Percentiles rank a stretch among this genome's conserved stretches.
These are phyloP conservation scores for Solanum chilense DNA, from an alignment of 257 asterid genomes.

Conservation along the genomic window DNA sequence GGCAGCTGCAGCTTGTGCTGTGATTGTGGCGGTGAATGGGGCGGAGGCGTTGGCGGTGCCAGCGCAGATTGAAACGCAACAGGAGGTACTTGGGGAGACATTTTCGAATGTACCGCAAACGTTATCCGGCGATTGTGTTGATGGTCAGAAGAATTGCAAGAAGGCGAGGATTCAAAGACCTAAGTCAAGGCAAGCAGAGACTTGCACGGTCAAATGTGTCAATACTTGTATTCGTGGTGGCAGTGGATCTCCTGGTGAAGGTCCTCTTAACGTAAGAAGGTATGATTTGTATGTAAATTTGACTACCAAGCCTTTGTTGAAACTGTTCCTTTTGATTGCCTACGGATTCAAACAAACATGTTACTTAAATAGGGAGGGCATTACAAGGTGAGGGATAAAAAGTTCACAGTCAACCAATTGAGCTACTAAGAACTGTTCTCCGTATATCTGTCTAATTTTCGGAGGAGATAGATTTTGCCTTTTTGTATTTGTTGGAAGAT, in stretches of 20 bases:
- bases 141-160: conserved; percentile 42
- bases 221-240: conserved; percentile 83
- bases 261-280: conserved; percentile 78
- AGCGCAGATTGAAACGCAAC: conserved; percentile 14
- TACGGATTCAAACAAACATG: neutral
- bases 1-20: neutral
- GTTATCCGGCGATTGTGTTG: conserved; percentile 46
- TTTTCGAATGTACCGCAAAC: conserved; percentile 70
- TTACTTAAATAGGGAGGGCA: neutral
- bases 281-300: neutral
- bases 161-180: conserved; percentile 70
- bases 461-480: neutral
- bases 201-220: conserved; percentile 62
- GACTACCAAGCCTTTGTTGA: neutral
- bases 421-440: neutral
- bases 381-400: neutral
- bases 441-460: neutral
- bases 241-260: conserved; percentile 86
- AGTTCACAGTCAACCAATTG: neutral
- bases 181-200: conserved; percentile 74
- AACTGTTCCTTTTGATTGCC: neutral
- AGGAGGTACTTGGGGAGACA: conserved; percentile 39
- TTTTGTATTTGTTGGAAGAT: neutral
- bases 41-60: conserved; percentile 18
- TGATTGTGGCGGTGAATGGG: neutral